Evolutionary conservation across 2,329 filamentous ascomycete species (phyloP).

Genomic region (Penicillium glabrum): DNA sequence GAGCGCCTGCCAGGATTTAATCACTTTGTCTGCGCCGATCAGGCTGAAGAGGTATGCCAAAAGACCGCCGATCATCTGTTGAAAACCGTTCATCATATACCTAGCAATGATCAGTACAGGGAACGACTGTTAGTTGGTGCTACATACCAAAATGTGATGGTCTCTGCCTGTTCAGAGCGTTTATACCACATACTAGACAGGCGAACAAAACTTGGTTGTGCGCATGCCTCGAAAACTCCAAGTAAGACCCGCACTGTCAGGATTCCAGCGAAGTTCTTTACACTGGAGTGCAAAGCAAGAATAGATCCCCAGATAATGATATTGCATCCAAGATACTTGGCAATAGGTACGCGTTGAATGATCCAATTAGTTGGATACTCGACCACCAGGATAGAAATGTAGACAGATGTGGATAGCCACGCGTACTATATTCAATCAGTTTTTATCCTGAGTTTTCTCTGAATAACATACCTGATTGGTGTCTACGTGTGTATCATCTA

Average conservation of each 20-base stretch:
- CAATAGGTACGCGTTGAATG: slow-evolving; percentile 64
- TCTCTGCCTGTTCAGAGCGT: slow-evolving; percentile 64
- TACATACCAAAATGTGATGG: slow-evolving; percentile 59
- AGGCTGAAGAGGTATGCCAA: slow-evolving; percentile 58
- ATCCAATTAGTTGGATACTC: slow-evolving; percentile 71
- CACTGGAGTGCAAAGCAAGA: slow-evolving; percentile 62
- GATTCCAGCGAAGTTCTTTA: slow-evolving; percentile 60
- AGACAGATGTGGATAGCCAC: slow-evolving; percentile 74
- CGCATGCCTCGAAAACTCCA: slow-evolving; percentile 69
- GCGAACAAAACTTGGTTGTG: slow-evolving; percentile 67
- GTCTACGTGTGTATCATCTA: slow-evolving; percentile 5
- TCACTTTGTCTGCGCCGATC: slow-evolving; percentile 50
- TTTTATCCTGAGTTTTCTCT: too few species aligned
- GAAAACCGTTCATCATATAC: slow-evolving; percentile 59
- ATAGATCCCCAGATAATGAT: slow-evolving; percentile 64
- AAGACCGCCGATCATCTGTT: slow-evolving; percentile 71
- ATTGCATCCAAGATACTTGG: slow-evolving; percentile 64
- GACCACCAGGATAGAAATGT: slow-evolving; percentile 68
- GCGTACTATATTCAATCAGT: slow-evolving; percentile 51
- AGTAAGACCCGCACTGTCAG: slow-evolving; percentile 65
- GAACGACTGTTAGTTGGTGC: rapidly evolving
- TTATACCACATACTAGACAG: slow-evolving; percentile 71
- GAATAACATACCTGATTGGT: slow-evolving; percentile 3
- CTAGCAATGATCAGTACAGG: background rate
- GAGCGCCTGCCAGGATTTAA: slow-evolving; percentile 68